These are phyloP conservation scores for Prunus salicina DNA, from an alignment of 306 rosid species.

Conservation along the genomic window DNA sequence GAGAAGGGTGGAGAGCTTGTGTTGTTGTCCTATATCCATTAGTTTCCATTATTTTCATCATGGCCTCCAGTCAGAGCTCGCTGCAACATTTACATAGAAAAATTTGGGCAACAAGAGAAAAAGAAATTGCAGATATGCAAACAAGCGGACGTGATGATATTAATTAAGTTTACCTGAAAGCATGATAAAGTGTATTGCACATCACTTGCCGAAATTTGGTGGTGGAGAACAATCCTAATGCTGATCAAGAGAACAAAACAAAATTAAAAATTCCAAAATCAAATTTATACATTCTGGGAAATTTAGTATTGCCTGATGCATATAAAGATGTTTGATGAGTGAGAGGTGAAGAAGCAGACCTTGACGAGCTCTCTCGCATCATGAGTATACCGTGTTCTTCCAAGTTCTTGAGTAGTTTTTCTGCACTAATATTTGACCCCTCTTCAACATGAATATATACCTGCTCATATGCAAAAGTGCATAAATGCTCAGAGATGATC, in stretches of 20 bases:
- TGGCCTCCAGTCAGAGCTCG: conserved; percentile 43
- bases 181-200: conserved; percentile 70
- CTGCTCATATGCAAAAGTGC: conserved; percentile 30
- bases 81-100: conserved; percentile 38
- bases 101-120: neutral
- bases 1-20: too few relatives aligned
- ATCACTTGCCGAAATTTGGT: conserved; percentile 72
- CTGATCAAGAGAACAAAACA: conserved; percentile 37
- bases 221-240: conserved; percentile 79
- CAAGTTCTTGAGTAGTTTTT: conserved; percentile 47
- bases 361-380: conserved; percentile 49
- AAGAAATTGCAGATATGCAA: neutral
- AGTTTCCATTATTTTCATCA: conserved; percentile 50
- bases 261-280: neutral
- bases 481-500: neutral
- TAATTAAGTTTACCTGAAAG: conserved; percentile 61
- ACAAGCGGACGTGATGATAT: neutral
- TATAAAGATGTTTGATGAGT: neutral
- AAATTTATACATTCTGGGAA: neutral
- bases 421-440: conserved; percentile 44
- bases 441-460: conserved; percentile 56
- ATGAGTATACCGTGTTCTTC: conserved; percentile 58
- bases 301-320: neutral
- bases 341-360: conserved; percentile 42
- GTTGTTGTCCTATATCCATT: conserved; percentile 13